Evolutionary conservation across 441 rosid species (phyloP).

Genomic region (Hura crepitans): DNA sequence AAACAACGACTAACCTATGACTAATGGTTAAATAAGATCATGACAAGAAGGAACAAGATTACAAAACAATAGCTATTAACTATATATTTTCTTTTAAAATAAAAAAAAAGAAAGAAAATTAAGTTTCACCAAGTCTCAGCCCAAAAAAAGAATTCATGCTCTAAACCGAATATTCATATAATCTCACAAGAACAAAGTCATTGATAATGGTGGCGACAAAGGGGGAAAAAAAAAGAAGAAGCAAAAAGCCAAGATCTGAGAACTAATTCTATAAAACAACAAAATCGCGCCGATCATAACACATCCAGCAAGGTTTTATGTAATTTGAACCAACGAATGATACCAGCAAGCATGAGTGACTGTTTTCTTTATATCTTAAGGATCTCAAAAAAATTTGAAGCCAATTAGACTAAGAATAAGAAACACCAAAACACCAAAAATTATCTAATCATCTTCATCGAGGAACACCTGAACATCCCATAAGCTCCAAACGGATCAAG

Average conservation of each 20-base stretch:
- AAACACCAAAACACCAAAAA: background rate
- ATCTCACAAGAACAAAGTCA: background rate
- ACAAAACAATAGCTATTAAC: no score
- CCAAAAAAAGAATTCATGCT: background rate
- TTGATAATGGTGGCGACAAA: no score
- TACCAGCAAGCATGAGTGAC: background rate
- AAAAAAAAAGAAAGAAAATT: background rate
- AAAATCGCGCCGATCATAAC: constrained; percentile 1
- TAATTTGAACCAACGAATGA: background rate
- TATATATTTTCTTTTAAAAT: no score
- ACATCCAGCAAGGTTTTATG: background rate
- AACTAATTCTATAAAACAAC: background rate
- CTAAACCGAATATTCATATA: background rate
- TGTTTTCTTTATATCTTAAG: background rate
- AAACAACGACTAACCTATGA: no score
- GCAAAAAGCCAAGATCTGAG: constrained; percentile 1
- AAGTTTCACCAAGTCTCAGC: background rate
- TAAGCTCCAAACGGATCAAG: background rate
- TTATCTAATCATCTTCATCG: background rate
- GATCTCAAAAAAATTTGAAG: background rate
- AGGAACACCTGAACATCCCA: constrained; percentile 8
- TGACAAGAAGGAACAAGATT: background rate
- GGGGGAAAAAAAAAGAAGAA: background rate
- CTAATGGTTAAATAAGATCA: no score
- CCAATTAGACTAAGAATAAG: background rate